Evolutionary conservation across 805 yeast species (phyloP).

Genomic region (Saturnispora dispora): DNA sequence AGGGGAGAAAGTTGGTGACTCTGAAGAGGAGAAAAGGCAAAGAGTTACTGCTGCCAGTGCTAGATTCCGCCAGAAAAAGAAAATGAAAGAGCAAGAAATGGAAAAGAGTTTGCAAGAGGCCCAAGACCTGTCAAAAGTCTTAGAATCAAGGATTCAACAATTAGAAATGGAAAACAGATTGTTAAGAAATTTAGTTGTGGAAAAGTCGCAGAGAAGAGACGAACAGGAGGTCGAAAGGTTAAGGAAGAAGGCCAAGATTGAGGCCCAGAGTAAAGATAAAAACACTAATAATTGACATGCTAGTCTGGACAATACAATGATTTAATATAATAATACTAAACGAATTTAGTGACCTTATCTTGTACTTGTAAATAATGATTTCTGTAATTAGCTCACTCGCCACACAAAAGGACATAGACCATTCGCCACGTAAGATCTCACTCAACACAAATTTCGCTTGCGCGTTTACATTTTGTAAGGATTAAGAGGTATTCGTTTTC

Average conservation of each 20-base stretch:
- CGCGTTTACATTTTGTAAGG: not conserved
- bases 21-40: slow-evolving; percentile 63
- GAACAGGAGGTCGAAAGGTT: slow-evolving; percentile 44
- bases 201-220: slow-evolving; percentile 56
- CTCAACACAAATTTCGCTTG: not conserved
- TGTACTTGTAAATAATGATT: not conserved
- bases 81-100: slow-evolving; percentile 85
- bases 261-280: not conserved
- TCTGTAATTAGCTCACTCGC: not conserved
- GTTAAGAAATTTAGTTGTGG: slow-evolving; percentile 73
- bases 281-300: not conserved
- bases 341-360: not conserved
- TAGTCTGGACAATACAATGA: not conserved
- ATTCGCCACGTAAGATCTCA: not conserved
- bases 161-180: slow-evolving; percentile 90
- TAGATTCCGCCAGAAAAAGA: slow-evolving; percentile 85
- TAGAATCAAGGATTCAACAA: slow-evolving; percentile 71
- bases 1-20: slow-evolving; percentile 2
- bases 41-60: slow-evolving; percentile 94
- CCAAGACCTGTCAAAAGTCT: slow-evolving; percentile 51
- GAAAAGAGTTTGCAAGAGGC: slow-evolving; percentile 68
- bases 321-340: not conserved
- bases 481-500: not conserved
- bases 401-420: not conserved
- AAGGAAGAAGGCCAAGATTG: slow-evolving; percentile 35